Percentiles rank a stretch among this genome's conserved stretches.
phyloP scores from a whole-genome alignment of 768 basidiomycete genomes.

The Nevesoporus exiguus region DNA sequence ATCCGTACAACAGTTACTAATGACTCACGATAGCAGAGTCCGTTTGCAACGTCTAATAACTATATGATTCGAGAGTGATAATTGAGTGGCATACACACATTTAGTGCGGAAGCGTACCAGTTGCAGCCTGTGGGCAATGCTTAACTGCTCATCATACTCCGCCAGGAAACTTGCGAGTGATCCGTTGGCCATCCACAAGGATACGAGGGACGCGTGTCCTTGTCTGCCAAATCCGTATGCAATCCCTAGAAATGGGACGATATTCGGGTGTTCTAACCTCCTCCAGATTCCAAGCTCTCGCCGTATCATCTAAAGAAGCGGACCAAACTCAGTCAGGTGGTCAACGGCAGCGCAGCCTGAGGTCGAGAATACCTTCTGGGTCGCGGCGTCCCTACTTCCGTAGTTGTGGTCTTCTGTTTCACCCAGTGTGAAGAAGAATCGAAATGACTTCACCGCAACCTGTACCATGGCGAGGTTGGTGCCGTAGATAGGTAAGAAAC shows the following conservation, averaged over 20 bases:
- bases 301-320: neutral
- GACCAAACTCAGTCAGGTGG: no score
- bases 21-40: neutral
- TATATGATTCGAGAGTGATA: no score
- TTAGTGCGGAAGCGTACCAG: neutral
- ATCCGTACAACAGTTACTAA: neutral
- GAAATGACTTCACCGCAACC: no score
- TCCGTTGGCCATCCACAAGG: slow-evolving; percentile 29
- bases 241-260: neutral
- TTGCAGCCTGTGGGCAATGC: neutral
- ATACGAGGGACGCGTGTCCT: slow-evolving; percentile 19
- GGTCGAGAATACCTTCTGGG: no score
- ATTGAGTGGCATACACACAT: no score
- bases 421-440: no score
- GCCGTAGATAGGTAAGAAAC: neutral
- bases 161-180: neutral
- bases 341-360: no score
- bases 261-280: no score
- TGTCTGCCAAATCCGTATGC: neutral
- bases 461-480: neutral
- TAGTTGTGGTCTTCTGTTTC: no score
- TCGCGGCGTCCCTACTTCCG: no score
- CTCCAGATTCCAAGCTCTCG: neutral
- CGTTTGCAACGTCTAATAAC: neutral
- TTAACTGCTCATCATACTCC: neutral